These are phyloP conservation scores for Tetrahymena elliotti DNA, from an alignment of 73 alveolate genomes.

Conservation along the genomic window DNA sequence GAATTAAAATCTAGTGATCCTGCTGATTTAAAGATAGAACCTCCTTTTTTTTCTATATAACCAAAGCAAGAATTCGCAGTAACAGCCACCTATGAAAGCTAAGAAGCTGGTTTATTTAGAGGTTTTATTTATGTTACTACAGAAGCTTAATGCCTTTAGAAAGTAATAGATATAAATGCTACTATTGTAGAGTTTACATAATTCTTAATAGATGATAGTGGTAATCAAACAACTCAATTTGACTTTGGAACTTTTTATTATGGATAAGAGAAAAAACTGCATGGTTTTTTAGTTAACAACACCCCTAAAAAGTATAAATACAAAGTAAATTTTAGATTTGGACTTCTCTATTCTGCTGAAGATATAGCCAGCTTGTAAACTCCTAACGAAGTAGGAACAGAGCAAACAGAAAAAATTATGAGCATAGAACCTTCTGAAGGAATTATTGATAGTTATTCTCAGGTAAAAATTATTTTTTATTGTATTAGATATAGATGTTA, in stretches of 20 bases:
- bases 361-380: conserved; percentile 64
- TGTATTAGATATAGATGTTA: neutral
- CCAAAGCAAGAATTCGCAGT: conserved; percentile 81
- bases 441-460: conserved; percentile 80
- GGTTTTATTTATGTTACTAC: conserved; percentile 88
- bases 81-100: conserved; percentile 70
- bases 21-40: conserved; percentile 81
- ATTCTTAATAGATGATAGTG: conserved; percentile 57
- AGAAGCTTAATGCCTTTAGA: conserved; percentile 82
- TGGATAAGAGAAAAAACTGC: conserved; percentile 88
- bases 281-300: conserved; percentile 90
- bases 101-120: conserved; percentile 91
- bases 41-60: conserved; percentile 67
- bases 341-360: conserved; percentile 76
- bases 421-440: conserved; percentile 92
- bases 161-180: conserved; percentile 93
- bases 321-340: conserved; percentile 78
- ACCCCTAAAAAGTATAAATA: conserved; percentile 86
- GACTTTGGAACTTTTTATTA: conserved; percentile 92
- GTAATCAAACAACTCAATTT: conserved; percentile 81
- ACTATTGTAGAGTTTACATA: conserved; percentile 84
- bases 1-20: conserved; percentile 70
- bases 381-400: conserved; percentile 91
- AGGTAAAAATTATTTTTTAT: conserved; percentile 4
- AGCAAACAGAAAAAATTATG: conserved; percentile 88